Conservation (phyloP, 371 early-diverging fungal species). For the Gilbertella persicaria region DNA sequence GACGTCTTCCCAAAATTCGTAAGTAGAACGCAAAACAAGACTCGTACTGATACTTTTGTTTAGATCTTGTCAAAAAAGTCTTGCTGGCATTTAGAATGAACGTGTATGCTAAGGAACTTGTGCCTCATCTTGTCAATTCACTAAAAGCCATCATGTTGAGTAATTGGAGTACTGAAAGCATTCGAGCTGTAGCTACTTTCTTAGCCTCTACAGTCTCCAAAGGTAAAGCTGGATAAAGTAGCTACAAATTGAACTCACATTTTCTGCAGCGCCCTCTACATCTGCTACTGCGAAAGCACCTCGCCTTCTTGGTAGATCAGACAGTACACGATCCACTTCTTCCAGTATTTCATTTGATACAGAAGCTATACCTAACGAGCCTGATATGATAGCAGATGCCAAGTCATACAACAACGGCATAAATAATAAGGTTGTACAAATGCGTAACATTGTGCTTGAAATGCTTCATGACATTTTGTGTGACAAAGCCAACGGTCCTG, state of each 20-base stretch:
- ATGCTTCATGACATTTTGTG: conserved; percentile 72
- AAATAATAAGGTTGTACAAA: conserved; percentile 44
- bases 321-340: conserved; percentile 16
- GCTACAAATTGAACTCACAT: neutral
- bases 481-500: conserved; percentile 34
- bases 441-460: conserved; percentile 73
- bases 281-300: neutral
- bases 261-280: neutral
- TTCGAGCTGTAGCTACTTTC: conserved; percentile 68
- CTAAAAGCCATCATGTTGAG: conserved; percentile 59
- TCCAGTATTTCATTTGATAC: conserved; percentile 2
- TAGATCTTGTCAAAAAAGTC: conserved; percentile 67
- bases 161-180: conserved; percentile 67
- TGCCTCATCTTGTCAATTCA: conserved; percentile 56
- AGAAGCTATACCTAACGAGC: neutral
- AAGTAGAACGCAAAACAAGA: conserved; percentile 18
- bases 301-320: conserved; percentile 9
- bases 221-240: conserved; percentile 28
- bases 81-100: conserved; percentile 62
- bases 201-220: conserved; percentile 69
- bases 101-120: conserved; percentile 57
- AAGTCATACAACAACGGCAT: conserved; percentile 12
- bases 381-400: conserved; percentile 45
- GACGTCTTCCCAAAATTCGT: conserved; percentile 66
- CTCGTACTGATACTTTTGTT: neutral